Conservation (phyloP, 352 stramenopile genomes). For the Stramenopiles sp. region DNA sequence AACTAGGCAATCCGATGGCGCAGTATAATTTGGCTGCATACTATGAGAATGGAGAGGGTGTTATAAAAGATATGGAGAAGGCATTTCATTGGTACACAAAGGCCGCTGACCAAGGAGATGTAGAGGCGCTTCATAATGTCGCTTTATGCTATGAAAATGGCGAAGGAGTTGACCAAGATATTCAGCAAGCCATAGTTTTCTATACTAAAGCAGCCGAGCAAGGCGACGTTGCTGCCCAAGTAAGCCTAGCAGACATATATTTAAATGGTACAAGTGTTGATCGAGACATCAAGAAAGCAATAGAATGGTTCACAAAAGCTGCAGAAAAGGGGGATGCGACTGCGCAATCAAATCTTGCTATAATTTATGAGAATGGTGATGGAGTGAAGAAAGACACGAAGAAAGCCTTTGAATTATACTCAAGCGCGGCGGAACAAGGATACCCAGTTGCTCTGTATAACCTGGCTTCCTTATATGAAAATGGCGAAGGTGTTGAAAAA, state of each 20-base stretch:
- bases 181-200: neutral
- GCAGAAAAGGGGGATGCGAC: conserved; percentile 41
- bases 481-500: conserved; percentile 30
- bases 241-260: neutral
- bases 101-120: conserved; percentile 30
- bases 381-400: conserved; percentile 37
- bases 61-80: conserved; percentile 34
- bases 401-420: conserved; percentile 40
- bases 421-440: conserved; percentile 36
- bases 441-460: conserved; percentile 44
- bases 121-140: conserved; percentile 14
- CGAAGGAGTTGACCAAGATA: neutral
- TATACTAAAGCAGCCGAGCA: conserved; percentile 10
- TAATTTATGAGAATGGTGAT: conserved; percentile 45
- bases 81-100: conserved; percentile 49
- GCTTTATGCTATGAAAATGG: conserved; percentile 14
- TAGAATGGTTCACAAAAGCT: conserved; percentile 42
- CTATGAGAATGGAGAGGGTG: conserved; percentile 38
- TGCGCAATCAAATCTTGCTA: conserved; percentile 44
- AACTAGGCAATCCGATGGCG: conserved; percentile 38
- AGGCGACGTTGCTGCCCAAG: neutral
- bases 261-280: neutral
- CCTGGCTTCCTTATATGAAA: conserved; percentile 48
- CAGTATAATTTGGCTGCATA: conserved; percentile 52
- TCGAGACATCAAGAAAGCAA: conserved; percentile 17